Evolutionary conservation across 1,284 basidiomycete genomes (phyloP).

Genomic region (Wolfiporia cocos): DNA sequence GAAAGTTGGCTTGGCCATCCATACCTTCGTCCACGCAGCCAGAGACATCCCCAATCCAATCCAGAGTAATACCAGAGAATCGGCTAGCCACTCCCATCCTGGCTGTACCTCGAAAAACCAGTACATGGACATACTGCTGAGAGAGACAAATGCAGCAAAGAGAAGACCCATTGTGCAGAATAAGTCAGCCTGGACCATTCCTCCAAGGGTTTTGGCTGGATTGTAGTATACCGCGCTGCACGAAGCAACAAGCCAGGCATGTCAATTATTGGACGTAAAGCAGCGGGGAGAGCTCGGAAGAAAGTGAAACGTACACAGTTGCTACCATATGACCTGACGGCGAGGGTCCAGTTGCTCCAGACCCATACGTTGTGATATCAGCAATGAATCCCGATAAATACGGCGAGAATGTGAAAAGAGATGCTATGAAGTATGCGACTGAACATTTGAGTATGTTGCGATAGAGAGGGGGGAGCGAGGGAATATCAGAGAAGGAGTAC

Average conservation of each 20-base stretch:
- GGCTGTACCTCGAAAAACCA: constrained; percentile 68
- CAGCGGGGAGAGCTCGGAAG: background rate
- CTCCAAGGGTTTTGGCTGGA: constrained; percentile 82
- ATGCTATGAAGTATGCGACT: constrained; percentile 86
- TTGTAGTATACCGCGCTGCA: constrained; percentile 74
- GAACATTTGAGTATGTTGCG: constrained; percentile 85
- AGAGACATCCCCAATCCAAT: constrained; percentile 79
- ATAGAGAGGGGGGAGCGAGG: constrained; percentile 11
- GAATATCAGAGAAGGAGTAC: constrained; percentile 5
- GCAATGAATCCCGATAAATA: constrained; percentile 58
- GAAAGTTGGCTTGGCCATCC: constrained; percentile 87
- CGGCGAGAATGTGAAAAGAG: constrained; percentile 89
- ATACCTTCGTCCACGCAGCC: constrained; percentile 85
- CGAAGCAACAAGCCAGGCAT: no score
- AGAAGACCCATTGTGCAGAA: constrained; percentile 71
- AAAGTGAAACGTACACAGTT: constrained; percentile 42
- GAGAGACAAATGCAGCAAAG: constrained; percentile 70
- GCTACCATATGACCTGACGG: constrained; percentile 88
- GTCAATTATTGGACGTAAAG: background rate
- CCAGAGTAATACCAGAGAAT: constrained; percentile 69
- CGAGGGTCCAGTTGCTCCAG: constrained; percentile 48
- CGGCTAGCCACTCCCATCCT: constrained; percentile 66
- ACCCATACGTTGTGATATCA: constrained; percentile 63
- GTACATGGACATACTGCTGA: constrained; percentile 73
- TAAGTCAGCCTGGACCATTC: constrained; percentile 85